Evolutionary conservation across 2,329 filamentous ascomycete genomes (phyloP).

Genomic region (Xylaria sp.): DNA sequence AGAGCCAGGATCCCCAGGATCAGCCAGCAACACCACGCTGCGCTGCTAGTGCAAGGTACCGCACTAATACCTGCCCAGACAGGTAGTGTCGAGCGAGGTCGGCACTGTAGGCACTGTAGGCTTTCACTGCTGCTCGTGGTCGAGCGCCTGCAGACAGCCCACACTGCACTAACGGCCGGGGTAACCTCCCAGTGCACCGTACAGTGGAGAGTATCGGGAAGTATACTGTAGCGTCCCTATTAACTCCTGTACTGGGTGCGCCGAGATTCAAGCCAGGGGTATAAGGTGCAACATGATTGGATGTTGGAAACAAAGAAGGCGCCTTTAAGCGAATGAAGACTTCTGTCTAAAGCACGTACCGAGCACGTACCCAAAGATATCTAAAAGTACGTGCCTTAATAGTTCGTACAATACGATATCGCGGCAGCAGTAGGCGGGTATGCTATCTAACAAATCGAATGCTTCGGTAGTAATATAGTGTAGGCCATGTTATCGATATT

Average conservation of each 20-base stretch:
- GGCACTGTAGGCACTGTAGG: neutral
- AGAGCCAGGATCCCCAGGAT: constrained; percentile 34
- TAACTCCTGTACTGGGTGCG: constrained; percentile 1
- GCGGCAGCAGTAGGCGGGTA: neutral
- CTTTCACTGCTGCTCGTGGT: neutral
- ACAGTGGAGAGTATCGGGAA: too few relatives aligned
- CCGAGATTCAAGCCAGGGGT: constrained; percentile 36
- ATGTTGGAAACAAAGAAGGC: constrained; percentile 34
- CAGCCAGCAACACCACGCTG: constrained; percentile 25
- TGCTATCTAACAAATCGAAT: too few relatives aligned
- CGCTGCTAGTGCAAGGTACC: constrained; percentile 5
- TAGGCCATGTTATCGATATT: too few relatives aligned
- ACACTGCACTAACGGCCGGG: too few relatives aligned
- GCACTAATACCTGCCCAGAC: neutral
- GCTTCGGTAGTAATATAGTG: too few relatives aligned
- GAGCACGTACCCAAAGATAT: neutral
- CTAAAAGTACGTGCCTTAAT: neutral
- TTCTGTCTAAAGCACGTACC: neutral
- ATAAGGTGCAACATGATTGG: constrained; percentile 40
- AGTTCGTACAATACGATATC: neutral
- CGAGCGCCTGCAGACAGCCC: too few relatives aligned
- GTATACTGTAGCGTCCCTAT: neutral
- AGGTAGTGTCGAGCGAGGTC: neutral
- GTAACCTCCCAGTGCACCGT: neutral
- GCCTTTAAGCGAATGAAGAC: constrained; percentile 44